Base-by-base conservation (phyloP, 805 yeast genomes). In the Ogataea neopini region DNA sequence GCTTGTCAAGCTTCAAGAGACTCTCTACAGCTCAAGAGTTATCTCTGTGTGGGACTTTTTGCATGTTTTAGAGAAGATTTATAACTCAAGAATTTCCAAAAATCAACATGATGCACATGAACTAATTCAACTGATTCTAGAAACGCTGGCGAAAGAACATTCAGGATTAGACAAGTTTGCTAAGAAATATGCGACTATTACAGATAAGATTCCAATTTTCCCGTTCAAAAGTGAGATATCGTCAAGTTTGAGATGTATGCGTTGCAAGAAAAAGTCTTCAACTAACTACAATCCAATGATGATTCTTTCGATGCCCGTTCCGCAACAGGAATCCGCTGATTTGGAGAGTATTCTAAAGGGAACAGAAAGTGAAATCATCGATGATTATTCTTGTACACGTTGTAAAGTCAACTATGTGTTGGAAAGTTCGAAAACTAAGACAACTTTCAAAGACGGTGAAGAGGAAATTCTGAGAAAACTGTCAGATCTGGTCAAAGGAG, bases 71-170 rank as follows among this genome's bases (percentile, higher is more conserved):
- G 98, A 92, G 60, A 66, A 64, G 8, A 82, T 86, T 13, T 86
- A 84, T 67, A 78, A 82, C 46, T 83, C 91, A 3, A 81, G 79
- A 53, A 83, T 94, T 22, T 83, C 96, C 2, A 71, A 86, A 29
- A 80, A 79, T 39, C 99, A 94, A 64, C 96, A 92, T 60, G 99
- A 92, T 69, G 97, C 98, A 0, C 97, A 94, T 58, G 99, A 92
- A 60, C 73, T 94, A 53, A 77, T 92, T 25, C 96, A 89, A 62
- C 67, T 88, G 44, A 74, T 91, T 17, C 69, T 92, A 18, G 96
- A 91, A 58, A 83, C 92, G 0, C 70, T 94, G 43, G 82, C 85
- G 43, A 75, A 74, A 45, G 97, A 92, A 61, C 74, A 78, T 54
- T 57, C 70, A 8, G 68, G 66, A 37, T 49, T 83, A 40, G 65